Conservation (phyloP, 140 eudicot genomes). For the Erigeron philadelphicus region DNA sequence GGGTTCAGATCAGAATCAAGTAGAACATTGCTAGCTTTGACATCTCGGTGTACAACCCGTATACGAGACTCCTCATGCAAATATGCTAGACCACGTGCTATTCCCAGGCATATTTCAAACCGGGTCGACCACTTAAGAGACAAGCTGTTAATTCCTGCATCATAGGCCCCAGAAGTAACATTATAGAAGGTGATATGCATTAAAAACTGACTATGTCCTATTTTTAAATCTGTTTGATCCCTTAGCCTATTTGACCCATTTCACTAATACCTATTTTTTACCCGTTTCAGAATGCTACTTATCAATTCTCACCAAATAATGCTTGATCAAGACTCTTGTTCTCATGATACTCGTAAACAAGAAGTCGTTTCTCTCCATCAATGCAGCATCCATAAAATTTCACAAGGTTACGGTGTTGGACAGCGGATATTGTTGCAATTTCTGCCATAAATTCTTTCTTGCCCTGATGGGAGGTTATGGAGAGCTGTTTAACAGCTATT, state of each 20-base stretch:
- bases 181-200: not conserved
- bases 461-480: constrained; percentile 58
- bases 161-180: constrained; percentile 13
- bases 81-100: constrained; percentile 64
- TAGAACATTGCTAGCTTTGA: constrained; percentile 75
- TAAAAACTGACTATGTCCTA: too few species aligned
- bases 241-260: too few species aligned
- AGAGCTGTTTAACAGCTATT: constrained; percentile 63
- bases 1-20: constrained; percentile 63
- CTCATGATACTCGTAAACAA: constrained; percentile 63
- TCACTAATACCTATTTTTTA: too few species aligned
- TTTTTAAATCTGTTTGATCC: too few species aligned
- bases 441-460: constrained; percentile 75
- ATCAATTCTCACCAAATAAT: constrained; percentile 44
- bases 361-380: constrained; percentile 48
- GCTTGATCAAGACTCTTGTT: constrained; percentile 74
- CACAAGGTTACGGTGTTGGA: constrained; percentile 76
- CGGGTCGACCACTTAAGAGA: constrained; percentile 53
- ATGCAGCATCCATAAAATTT: constrained; percentile 64
- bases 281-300: not conserved
- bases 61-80: constrained; percentile 67
- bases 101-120: constrained; percentile 59
- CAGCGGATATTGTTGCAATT: constrained; percentile 74
- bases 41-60: constrained; percentile 62
- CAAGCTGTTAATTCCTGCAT: constrained; percentile 39